Conservation (phyloP, 2,329 filamentous ascomycete species). For the Alternaria sp. region DNA sequence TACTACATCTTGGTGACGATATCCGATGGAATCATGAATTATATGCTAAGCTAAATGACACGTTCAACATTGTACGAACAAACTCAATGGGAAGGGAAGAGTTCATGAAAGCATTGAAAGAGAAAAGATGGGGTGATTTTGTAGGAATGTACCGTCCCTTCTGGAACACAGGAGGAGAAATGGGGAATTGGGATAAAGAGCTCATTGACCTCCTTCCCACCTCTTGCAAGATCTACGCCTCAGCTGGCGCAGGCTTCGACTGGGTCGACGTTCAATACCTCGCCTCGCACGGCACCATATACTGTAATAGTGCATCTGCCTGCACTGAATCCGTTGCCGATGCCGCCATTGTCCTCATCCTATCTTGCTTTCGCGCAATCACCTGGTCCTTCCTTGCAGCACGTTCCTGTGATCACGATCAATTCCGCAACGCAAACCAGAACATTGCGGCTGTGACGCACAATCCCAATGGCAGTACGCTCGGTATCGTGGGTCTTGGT, state of each 20-base stretch:
- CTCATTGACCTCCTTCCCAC: constrained; percentile 61
- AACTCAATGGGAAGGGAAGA: constrained; percentile 51
- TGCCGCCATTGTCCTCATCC: constrained; percentile 73
- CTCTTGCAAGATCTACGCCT: constrained; percentile 66
- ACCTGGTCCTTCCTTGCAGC: constrained; percentile 70
- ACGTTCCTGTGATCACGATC: constrained; percentile 51
- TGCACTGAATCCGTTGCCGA: constrained; percentile 78
- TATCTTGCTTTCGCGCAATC: constrained; percentile 74
- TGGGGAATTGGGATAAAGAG: constrained; percentile 70
- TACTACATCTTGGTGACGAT: constrained; percentile 57
- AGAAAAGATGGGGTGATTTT: constrained; percentile 55
- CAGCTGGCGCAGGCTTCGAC: constrained; percentile 70
- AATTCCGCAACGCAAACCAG: constrained; percentile 68
- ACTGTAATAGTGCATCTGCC: constrained; percentile 76
- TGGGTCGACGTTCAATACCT: constrained; percentile 69
- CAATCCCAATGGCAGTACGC: constrained; percentile 68
- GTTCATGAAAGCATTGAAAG: constrained; percentile 52
- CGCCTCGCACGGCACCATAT: constrained; percentile 70
- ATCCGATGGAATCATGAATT: constrained; percentile 57
- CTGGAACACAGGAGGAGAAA: constrained; percentile 72
- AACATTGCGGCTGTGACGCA: constrained; percentile 67
- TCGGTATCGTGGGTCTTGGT: constrained; percentile 76
- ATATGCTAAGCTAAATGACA: constrained; percentile 48
- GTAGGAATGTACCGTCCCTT: constrained; percentile 65
- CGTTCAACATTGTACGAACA: constrained; percentile 52